Base-by-base conservation (phyloP, 2,329 filamentous ascomycete species). In the Aspergillus sp. region DNA sequence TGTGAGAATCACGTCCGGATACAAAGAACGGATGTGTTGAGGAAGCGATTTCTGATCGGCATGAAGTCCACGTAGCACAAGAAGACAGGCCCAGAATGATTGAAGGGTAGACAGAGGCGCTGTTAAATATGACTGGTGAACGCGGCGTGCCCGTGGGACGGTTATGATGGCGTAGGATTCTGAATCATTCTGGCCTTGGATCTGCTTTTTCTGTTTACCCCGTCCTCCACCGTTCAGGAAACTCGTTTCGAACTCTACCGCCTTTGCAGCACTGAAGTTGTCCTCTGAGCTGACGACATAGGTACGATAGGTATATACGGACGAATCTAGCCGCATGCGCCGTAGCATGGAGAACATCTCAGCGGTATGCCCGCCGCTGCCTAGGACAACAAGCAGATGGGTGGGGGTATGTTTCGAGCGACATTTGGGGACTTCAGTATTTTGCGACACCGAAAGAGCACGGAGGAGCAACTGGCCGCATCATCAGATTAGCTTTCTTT, bases 331-430 rank as follows among this genome's bases (percentile, higher is more conserved):
- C 68, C 67, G 45, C 72, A 73, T 59, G 78, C 79, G 52, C 77
- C 78, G 53, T 74, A 98, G 80, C 72, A 96, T 86, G 59, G 85
- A 82, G 50, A 95, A 76, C 86, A 98, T 95, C 68, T 98, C 93
- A 38, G 89, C 84, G 0, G 93, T 96, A 68, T 98, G 93, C 1
- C 93, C 93, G 29, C 93, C 93, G 3, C 88, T 94, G 41, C 93
- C 93, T 26, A 97, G 84, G 27, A 97, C 83, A 50, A 95, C 79
- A 29, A 95, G 73, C 42, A 90, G 73, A 64, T 90, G 82, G 6
- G 74, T 73, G 27, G 71, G 70, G 4, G 48, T 47, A 40, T 54
- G 46, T 39, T 43, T 58, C 19, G 48, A 46, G 37, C 63, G 62
- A 47, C 54, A 55, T 57, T 58, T 60, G 27, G 61, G 54, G 9